phyloP scores from a whole-genome alignment of 192 early-diverging fungal genomes.

The Rhizoclosmatium sp. region DNA sequence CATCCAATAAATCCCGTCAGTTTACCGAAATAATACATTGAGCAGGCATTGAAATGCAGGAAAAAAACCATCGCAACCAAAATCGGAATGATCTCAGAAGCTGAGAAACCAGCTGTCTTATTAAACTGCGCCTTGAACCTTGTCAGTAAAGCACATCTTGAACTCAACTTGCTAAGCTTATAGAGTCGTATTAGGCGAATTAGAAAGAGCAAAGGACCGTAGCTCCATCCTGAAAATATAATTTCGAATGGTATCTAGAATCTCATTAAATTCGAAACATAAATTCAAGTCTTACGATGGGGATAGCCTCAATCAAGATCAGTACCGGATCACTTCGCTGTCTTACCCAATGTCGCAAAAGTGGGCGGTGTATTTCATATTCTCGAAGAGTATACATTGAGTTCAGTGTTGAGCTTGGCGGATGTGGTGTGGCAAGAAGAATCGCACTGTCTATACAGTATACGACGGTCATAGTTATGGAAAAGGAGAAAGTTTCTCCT shows the following conservation, averaged over 20 bases:
- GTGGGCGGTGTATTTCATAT: constrained; percentile 13
- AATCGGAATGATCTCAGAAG: constrained; percentile 8
- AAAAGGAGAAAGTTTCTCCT: not conserved
- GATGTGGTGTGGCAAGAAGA: constrained; percentile 8
- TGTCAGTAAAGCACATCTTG: not conserved
- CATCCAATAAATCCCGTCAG: constrained; percentile 20
- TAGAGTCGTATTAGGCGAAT: not conserved
- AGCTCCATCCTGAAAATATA: not conserved
- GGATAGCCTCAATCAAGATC: constrained; percentile 5
- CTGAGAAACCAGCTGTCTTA: not conserved
- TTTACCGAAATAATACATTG: constrained; percentile 14
- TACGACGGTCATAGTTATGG: not conserved
- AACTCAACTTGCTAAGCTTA: not conserved
- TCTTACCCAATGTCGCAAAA: not conserved
- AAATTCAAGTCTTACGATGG: not conserved
- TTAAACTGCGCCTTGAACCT: not conserved
- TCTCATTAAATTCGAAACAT: not conserved
- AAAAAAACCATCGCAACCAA: constrained; percentile 3
- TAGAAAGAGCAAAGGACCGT: not conserved
- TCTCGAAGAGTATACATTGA: not conserved
- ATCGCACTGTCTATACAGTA: not conserved
- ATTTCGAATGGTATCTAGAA: constrained; percentile 9
- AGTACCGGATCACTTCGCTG: not conserved
- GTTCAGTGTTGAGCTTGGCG: not conserved
- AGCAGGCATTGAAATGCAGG: constrained; percentile 41